phyloP scores from a whole-genome alignment of 2,329 filamentous ascomycete species.

The Lachnellula cervina region DNA sequence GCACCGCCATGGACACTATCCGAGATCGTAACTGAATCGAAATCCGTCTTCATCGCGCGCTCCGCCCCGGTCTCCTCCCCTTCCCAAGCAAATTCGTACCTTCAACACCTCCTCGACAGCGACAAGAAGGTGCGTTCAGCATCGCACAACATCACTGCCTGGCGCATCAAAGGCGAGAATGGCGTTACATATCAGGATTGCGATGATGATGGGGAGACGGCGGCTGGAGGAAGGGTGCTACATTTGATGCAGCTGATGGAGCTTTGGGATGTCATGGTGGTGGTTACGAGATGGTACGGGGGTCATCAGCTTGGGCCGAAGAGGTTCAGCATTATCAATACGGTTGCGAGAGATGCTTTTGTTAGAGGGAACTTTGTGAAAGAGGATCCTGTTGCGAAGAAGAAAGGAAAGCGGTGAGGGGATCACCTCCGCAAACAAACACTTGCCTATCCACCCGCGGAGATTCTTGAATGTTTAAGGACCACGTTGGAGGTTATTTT shows the following conservation, averaged over 20 bases:
- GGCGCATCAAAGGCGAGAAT: constrained; percentile 64
- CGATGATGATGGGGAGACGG: constrained; percentile 93
- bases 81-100: constrained; percentile 62
- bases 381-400: constrained; percentile 44
- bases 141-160: constrained; percentile 94
- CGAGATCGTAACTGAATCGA: constrained; percentile 70
- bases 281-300: constrained; percentile 94
- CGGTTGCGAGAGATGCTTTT: constrained; percentile 76
- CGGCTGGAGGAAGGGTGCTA: constrained; percentile 77
- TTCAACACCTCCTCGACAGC: constrained; percentile 71
- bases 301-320: constrained; percentile 84
- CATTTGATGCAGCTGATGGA: constrained; percentile 95
- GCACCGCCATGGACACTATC: constrained; percentile 65
- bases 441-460: too few species aligned
- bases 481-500: too few species aligned
- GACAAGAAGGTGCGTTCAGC: constrained; percentile 83
- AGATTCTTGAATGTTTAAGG: too few species aligned
- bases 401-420: constrained; percentile 27
- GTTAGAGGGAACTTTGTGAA: constrained; percentile 68
- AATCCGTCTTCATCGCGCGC: constrained; percentile 82
- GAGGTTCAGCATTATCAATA: constrained; percentile 86
- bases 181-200: constrained; percentile 73
- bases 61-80: constrained; percentile 65
- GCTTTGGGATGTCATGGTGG: constrained; percentile 85
- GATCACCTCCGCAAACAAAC: too few species aligned